A percentile compares a stretch with the other conserved stretches of the same genome.
These are phyloP conservation scores for Aspergillus conjunctus DNA, from an alignment of 495 filamentous ascomycete species.

Conservation along the genomic window DNA sequence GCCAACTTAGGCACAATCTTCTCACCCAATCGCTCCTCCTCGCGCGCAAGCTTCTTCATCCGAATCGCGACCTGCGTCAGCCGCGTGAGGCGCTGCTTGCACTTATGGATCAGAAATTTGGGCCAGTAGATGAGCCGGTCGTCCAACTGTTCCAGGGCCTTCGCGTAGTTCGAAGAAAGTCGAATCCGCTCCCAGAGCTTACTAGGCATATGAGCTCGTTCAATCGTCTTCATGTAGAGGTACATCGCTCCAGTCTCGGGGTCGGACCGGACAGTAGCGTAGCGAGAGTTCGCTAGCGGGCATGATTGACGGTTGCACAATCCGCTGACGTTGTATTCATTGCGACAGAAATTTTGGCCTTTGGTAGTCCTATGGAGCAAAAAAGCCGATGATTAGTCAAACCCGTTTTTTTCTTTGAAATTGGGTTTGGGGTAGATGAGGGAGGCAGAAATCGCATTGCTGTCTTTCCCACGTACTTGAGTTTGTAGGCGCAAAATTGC, in stretches of 20 bases:
- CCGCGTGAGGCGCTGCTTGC: conserved; percentile 94
- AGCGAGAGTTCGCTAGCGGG: conserved; percentile 92
- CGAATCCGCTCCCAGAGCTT: conserved; percentile 96
- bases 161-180: conserved; percentile 84
- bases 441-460: conserved; percentile 6
- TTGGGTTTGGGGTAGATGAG: conserved; percentile 6
- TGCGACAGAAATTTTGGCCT: conserved; percentile 90
- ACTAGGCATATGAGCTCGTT: conserved; percentile 84
- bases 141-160: conserved; percentile 87
- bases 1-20: conserved; percentile 85
- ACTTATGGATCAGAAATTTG: conserved; percentile 93
- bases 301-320: conserved; percentile 94
- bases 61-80: conserved; percentile 91
- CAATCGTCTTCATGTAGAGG: conserved; percentile 96
- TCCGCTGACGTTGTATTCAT: conserved; percentile 94
- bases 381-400: conserved; percentile 18
- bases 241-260: conserved; percentile 82
- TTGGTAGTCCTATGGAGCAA: conserved; percentile 71
- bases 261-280: conserved; percentile 88
- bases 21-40: conserved; percentile 91
- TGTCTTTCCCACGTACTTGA: conserved; percentile 66
- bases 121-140: conserved; percentile 91
- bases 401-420: conserved; percentile 5
- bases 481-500: conserved; percentile 94
- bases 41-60: conserved; percentile 77